These are phyloP conservation scores for Saitozyma podzolica DNA, from an alignment of 768 basidiomycete genomes.

Conservation along the genomic window DNA sequence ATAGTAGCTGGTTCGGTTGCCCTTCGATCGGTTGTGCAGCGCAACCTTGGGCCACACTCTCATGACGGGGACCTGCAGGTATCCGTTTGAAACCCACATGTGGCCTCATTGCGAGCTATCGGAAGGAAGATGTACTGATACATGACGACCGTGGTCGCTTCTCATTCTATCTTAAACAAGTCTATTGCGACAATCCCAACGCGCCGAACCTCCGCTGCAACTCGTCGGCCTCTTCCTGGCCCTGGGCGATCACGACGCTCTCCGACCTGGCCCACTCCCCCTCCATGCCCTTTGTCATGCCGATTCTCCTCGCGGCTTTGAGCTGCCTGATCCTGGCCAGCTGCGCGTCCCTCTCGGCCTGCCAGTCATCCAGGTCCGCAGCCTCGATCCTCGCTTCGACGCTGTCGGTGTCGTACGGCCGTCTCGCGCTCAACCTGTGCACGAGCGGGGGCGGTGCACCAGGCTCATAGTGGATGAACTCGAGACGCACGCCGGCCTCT, in stretches of 20 bases:
- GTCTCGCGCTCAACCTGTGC: constrained; percentile 18
- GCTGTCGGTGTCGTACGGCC: no score
- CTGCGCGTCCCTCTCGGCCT: constrained; percentile 52
- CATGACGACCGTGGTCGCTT: no score
- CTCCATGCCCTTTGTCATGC: constrained; percentile 1
- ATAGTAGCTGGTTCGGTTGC: no score
- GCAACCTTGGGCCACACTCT: no score
- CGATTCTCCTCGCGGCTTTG: constrained; percentile 14
- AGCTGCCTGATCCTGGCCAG: constrained; percentile 50
- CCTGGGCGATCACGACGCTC: constrained; percentile 1
- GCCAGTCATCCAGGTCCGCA: constrained; percentile 53
- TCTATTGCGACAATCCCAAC: no score
- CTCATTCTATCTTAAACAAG: no score
- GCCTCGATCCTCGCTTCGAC: background rate
- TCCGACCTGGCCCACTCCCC: background rate
- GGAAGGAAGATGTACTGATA: no score
- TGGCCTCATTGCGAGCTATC: no score
- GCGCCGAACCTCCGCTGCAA: background rate
- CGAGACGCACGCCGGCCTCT: constrained; percentile 59
- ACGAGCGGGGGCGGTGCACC: constrained; percentile 40
- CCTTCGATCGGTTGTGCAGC: no score
- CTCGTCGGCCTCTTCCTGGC: constrained; percentile 7
- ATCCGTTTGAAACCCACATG: no score
- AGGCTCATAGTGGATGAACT: constrained; percentile 47
- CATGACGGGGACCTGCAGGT: no score